A percentile compares a stretch with the other conserved stretches of the same genome.
Evolutionary conservation across 1,284 basidiomycete genomes (phyloP).

Genomic region (Trametes versicolor): DNA sequence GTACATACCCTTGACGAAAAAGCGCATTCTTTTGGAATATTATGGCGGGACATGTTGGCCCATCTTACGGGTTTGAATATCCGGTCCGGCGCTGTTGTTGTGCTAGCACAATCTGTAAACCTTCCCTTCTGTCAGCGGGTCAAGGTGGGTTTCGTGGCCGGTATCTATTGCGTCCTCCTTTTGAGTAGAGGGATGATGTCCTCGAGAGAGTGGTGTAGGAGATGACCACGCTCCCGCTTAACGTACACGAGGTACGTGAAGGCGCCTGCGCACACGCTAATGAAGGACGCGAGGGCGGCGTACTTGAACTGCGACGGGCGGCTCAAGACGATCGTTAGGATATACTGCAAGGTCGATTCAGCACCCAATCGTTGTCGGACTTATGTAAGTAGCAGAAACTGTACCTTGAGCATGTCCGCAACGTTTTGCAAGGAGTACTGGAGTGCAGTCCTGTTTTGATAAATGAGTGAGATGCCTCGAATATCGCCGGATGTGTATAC

Average conservation of each 20-base stretch:
- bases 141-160: not conserved
- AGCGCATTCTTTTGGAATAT: not conserved
- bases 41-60: not conserved
- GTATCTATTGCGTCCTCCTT: constrained; percentile 20
- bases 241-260: constrained; percentile 41
- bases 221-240: constrained; percentile 41
- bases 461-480: not conserved
- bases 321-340: constrained; percentile 42
- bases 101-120: not conserved
- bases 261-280: constrained; percentile 40
- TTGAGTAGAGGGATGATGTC: constrained; percentile 36
- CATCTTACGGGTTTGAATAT: not conserved
- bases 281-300: constrained; percentile 42
- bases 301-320: constrained; percentile 44
- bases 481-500: not conserved
- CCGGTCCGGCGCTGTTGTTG: constrained; percentile 6
- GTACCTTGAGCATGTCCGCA: constrained; percentile 40
- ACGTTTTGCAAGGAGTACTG: constrained; percentile 44
- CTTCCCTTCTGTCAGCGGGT: not conserved
- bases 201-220: constrained; percentile 36
- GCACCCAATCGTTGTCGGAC: not conserved
- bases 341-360: constrained; percentile 30
- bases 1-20: constrained; percentile 11
- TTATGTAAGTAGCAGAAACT: not conserved
- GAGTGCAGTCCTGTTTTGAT: constrained; percentile 32